Evolutionary conservation across 306 rosid genomes (phyloP), one percentile per base, ranked within the genome.

Genomic region (peach (Prunus persica)): DNA sequence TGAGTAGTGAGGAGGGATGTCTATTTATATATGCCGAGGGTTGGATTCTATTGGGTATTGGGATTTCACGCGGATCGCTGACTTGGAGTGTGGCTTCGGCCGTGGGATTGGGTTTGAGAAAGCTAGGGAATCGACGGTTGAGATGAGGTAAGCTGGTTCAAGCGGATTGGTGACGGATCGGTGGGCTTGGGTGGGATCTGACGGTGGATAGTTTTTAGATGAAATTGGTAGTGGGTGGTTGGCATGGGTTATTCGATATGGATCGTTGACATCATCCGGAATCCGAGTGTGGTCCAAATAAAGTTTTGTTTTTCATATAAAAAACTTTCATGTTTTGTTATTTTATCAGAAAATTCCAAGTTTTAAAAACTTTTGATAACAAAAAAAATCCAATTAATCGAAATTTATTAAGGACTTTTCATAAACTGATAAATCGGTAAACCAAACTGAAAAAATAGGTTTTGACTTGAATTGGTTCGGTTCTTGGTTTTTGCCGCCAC

Each of bases 51-150:
- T 84, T 87, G 85, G 88, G 1, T 22, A 0, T 0, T 8, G 15
- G 32, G 20, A 22, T 11, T 58, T 72, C 28, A 7, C 78, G 54
- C 76, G 81, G 90, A 86, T 86, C 38, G 30, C 2, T 78, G 88
- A 78, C 64, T 46, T 72, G 89, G 78, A 0, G 0, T 9, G 1
- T 46, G 0, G 2, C 4, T 1, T 20, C 8, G 2, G 2, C 73
- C 56, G 82, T 82, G 10, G 0, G 46, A 41, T 71, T 10, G 2
- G n/a, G 3, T 27, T 65, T 2, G 0, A 0, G 3, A 13, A 49
- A 22, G 14, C 3, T 2, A 0, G 1, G 16, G 0, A 20, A 67
- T 70, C 13, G 22, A 79, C 83, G 81, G 79, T 14, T 24, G 12
- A 0, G 84, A 75, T 77, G 34, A 3, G 8, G 6, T 3, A 25